phyloP scores from a whole-genome alignment of 345 rosid genomes.

The Gossypium longicalyx region DNA sequence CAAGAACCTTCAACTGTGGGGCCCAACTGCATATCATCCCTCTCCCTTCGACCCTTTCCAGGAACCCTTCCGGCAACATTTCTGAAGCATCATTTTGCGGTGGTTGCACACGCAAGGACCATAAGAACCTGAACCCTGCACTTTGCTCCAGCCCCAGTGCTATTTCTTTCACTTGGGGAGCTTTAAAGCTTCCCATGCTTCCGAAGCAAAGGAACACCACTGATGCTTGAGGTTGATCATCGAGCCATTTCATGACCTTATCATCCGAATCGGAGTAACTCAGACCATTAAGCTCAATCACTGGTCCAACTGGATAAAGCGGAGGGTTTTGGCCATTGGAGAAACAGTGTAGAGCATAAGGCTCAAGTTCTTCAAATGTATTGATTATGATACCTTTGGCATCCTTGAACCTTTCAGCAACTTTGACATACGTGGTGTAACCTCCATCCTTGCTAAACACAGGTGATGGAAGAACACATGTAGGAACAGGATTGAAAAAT shows the following conservation, averaged over 20 bases:
- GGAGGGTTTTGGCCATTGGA: conserved; percentile 24
- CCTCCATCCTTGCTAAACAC: conserved; percentile 32
- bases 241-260: conserved; percentile 42
- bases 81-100: conserved; percentile 10
- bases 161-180: conserved; percentile 37
- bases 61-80: conserved; percentile 33
- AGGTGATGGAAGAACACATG: conserved; percentile 33
- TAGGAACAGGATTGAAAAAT: conserved; percentile 32
- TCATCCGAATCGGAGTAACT: conserved; percentile 23
- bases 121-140: conserved; percentile 35
- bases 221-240: conserved; percentile 38
- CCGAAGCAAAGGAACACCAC: conserved; percentile 49
- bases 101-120: conserved; percentile 27
- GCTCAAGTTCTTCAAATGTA: conserved; percentile 37
- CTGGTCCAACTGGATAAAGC: conserved; percentile 42
- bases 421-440: conserved; percentile 26
- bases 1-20: conserved; percentile 35
- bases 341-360: conserved; percentile 27
- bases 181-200: conserved; percentile 29
- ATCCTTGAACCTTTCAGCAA: conserved; percentile 32
- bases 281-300: conserved; percentile 28
- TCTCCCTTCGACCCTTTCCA: conserved; percentile 25
- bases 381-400: conserved; percentile 46
- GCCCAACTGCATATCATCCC: conserved; percentile 42
- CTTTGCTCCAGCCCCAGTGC: conserved; percentile 37